Evolutionary conservation across 2,329 filamentous ascomycete species (phyloP).

Genomic region (Apiospora kogelbergensis): DNA sequence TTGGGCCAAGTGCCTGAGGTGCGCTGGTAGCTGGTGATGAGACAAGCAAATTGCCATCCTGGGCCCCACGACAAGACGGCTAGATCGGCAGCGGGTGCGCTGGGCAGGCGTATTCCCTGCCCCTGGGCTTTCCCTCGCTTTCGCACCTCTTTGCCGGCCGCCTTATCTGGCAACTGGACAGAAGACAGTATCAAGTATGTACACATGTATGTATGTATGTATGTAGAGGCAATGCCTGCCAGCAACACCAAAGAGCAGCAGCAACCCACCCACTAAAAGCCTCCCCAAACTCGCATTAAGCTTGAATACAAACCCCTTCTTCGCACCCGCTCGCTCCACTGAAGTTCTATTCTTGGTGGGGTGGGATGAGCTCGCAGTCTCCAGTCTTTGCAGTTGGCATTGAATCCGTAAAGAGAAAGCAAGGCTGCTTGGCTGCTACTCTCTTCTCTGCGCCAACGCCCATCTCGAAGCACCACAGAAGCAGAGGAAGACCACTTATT

Average conservation of each 20-base stretch:
- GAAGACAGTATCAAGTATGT: too few relatives aligned
- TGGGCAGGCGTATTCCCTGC: neutral
- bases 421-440: neutral
- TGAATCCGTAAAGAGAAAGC: neutral
- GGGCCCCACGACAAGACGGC: neutral
- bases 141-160: too few relatives aligned
- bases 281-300: neutral
- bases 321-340: neutral
- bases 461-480: neutral
- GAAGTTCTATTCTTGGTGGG: neutral
- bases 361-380: neutral
- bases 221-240: too few relatives aligned
- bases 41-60: neutral
- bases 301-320: neutral
- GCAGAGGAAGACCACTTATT: neutral
- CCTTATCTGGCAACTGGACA: too few relatives aligned
- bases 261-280: neutral
- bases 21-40: neutral
- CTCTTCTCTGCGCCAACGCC: neutral
- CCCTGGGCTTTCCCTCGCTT: too few relatives aligned
- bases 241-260: neutral
- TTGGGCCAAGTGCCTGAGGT: neutral
- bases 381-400: neutral
- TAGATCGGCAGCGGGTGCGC: neutral
- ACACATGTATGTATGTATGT: too few relatives aligned